A percentile compares a stretch with the other conserved stretches of the same genome.
phyloP scores from a whole-genome alignment of 2,329 filamentous ascomycete species.

The Paecilomyces formosus region DNA sequence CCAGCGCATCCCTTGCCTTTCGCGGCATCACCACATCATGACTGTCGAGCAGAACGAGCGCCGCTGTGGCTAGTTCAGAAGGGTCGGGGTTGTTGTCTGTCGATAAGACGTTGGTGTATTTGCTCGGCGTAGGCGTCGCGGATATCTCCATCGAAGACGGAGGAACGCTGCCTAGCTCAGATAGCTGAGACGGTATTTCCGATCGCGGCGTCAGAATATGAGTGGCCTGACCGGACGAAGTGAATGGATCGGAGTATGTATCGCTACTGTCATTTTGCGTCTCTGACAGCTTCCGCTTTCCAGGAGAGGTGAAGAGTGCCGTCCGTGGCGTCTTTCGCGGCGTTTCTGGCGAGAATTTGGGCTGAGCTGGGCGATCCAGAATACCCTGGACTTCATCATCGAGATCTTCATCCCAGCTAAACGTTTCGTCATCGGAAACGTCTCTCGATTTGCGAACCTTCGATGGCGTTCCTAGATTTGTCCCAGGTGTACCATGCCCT shows the following conservation, averaged over 20 bases:
- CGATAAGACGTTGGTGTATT: conserved; percentile 20
- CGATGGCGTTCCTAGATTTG: conserved; percentile 10
- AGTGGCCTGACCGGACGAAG: not conserved
- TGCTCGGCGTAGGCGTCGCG: conserved; percentile 24
- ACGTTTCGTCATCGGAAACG: conserved; percentile 27
- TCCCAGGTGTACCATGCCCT: conserved; percentile 8
- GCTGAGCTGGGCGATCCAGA: conserved; percentile 14
- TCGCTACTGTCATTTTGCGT: conserved; percentile 12
- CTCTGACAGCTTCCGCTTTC: conserved; percentile 28
- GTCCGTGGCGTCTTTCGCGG: conserved; percentile 30
- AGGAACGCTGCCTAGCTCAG: not conserved
- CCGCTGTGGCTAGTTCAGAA: conserved; percentile 16
- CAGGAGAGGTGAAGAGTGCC: conserved; percentile 22
- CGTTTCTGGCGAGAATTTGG: conserved; percentile 24
- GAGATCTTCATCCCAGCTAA: conserved; percentile 29
- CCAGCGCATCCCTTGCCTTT: conserved; percentile 26
- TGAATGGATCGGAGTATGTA: conserved; percentile 11
- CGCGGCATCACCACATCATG: conserved; percentile 26
- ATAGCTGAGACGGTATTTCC: not conserved
- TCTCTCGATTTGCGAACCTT: conserved; percentile 21
- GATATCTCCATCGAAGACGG: conserved; percentile 21
- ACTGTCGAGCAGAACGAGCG: conserved; percentile 26
- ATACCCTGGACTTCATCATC: conserved; percentile 24
- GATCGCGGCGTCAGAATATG: not conserved
- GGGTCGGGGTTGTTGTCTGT: conserved; percentile 11